Percentiles rank a stretch among this genome's conserved stretches.
phyloP scores from a whole-genome alignment of 176 grass and related monocot species.

The Zea mays region Zm-B73-REFERENCE-NAM-5.0 NC_050096.1:218054501-218055000 shows the following conservation, averaged over 20 bases:
- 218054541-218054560: slow-evolving; percentile 1
- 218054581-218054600: slow-evolving; percentile 42
- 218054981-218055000: slow-evolving; percentile 75
- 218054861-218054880: neutral
- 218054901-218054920: slow-evolving; percentile 89
- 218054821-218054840: slow-evolving; percentile 5
- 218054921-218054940: slow-evolving; percentile 93
- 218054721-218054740: slow-evolving; percentile 70
- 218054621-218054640: slow-evolving; percentile 83
- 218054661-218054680: slow-evolving; percentile 85
- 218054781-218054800: slow-evolving; percentile 82
- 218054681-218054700: slow-evolving; percentile 77
- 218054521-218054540: neutral
- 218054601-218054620: slow-evolving; percentile 64
- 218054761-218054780: slow-evolving; percentile 85
- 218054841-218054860: slow-evolving; percentile 3
- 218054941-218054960: slow-evolving; percentile 78
- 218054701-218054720: slow-evolving; percentile 73
- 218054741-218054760: slow-evolving; percentile 82
- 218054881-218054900: slow-evolving; percentile 49
- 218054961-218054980: slow-evolving; percentile 67
- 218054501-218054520: neutral
- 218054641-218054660: slow-evolving; percentile 87
- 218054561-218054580: slow-evolving; percentile 26
- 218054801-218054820: neutral